These are phyloP conservation scores for Entoloma clypeatum DNA, from an alignment of 1,284 basidiomycete genomes.

Conservation along the genomic window DNA sequence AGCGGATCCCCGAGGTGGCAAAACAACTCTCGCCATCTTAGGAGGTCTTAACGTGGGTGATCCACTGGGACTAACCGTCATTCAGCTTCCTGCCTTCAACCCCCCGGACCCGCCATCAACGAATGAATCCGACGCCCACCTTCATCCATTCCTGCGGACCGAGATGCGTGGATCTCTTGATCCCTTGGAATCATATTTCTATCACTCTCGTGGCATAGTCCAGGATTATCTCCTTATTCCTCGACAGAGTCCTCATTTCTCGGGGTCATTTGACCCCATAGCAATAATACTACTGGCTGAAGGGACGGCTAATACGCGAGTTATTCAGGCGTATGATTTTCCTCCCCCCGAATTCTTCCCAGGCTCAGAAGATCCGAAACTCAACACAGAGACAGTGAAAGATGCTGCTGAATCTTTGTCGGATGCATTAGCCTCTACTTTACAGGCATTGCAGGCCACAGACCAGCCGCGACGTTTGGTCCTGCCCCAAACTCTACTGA, in stretches of 20 bases:
- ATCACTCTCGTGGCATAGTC: conserved; percentile 55
- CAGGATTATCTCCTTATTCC: conserved; percentile 84
- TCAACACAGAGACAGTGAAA: conserved; percentile 10
- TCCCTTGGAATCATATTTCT: conserved; percentile 57
- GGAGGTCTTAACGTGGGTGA: conserved; percentile 66
- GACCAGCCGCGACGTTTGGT: conserved; percentile 36
- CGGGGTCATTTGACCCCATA: conserved; percentile 66
- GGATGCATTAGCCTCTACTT: conserved; percentile 39
- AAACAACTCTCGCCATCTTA: conserved; percentile 72
- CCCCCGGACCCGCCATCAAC: conserved; percentile 45
- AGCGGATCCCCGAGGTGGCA: conserved; percentile 58
- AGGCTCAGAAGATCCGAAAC: conserved; percentile 13
- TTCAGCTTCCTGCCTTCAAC: conserved; percentile 72
- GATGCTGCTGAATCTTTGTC: conserved; percentile 25
- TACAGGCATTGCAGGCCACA: conserved; percentile 39
- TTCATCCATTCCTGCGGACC: conserved; percentile 54
- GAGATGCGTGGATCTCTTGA: conserved; percentile 63
- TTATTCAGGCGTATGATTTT: conserved; percentile 50
- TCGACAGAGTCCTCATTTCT: conserved; percentile 67
- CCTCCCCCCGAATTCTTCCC: conserved; percentile 47
- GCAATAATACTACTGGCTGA: conserved; percentile 56
- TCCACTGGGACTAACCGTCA: conserved; percentile 62
- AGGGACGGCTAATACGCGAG: conserved; percentile 35
- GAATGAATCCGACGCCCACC: conserved; percentile 25
- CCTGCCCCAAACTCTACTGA: conserved; percentile 41